Percentiles rank a stretch among this genome's conserved stretches.
phyloP scores from a whole-genome alignment of 768 basidiomycete genomes.

The Podaxis carcinomalis region DNA sequence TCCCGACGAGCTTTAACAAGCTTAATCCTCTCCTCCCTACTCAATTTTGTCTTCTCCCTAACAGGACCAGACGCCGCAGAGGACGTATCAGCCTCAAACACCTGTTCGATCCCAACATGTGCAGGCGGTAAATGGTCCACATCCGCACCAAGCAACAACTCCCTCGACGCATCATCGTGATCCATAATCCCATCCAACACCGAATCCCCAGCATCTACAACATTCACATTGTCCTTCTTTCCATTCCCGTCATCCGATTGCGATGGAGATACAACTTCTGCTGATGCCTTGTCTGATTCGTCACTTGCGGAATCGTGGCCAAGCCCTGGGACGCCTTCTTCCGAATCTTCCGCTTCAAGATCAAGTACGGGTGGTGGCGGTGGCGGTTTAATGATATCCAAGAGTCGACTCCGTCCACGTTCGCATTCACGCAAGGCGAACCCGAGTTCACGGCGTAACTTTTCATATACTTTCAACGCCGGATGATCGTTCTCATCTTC shows the following conservation, averaged over 20 bases:
- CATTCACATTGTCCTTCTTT: constrained; percentile 12
- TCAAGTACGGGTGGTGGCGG: constrained; percentile 21
- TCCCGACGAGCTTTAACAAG: constrained; percentile 52
- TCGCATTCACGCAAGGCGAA: constrained; percentile 79
- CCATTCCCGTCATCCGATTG: constrained; percentile 24
- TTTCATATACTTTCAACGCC: constrained; percentile 69
- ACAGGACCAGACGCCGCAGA: constrained; percentile 26
- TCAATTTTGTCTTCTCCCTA: constrained; percentile 61
- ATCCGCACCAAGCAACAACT: constrained; percentile 48
- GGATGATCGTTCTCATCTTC: constrained; percentile 28
- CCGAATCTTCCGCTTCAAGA: constrained; percentile 25
- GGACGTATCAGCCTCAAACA: constrained; percentile 68
- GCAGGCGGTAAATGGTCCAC: constrained; percentile 56
- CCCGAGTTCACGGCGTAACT: constrained; percentile 72
- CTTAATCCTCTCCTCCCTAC: constrained; percentile 72
- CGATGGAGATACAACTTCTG: constrained; percentile 34
- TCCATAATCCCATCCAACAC: constrained; percentile 13
- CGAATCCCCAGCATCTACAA: constrained; percentile 6
- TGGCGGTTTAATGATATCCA: constrained; percentile 52
- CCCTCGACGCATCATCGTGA: constrained; percentile 52
- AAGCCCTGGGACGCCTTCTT: constrained; percentile 49
- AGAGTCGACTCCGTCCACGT: constrained; percentile 63
- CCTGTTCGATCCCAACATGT: constrained; percentile 69
- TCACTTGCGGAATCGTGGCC: constrained; percentile 47
- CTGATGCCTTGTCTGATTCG: constrained; percentile 41